A percentile compares a stretch with the other conserved stretches of the same genome.
Evolutionary conservation across 768 basidiomycete species (phyloP).

Genomic region (Boletus reticuloceps): DNA sequence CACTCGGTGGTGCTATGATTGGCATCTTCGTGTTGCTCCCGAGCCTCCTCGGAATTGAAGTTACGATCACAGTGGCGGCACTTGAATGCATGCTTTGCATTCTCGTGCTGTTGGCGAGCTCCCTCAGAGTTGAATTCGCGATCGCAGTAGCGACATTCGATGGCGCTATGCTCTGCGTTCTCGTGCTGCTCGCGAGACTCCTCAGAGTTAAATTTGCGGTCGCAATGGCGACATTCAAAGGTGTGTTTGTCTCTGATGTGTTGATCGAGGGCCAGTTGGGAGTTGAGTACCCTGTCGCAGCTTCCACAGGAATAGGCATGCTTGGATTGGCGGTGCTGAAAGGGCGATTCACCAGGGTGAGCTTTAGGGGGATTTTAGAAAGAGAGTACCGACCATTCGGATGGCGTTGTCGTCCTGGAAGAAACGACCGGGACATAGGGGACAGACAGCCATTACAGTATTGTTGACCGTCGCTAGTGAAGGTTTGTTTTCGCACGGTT

Average conservation of each 20-base stretch:
- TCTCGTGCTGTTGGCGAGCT: background rate
- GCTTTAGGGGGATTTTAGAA: background rate
- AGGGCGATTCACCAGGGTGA: background rate
- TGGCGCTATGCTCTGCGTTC: background rate
- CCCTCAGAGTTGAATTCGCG: background rate
- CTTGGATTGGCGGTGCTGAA: slow-evolving; percentile 15
- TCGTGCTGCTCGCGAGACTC: background rate
- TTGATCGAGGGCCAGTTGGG: slow-evolving; percentile 13
- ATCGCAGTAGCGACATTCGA: background rate
- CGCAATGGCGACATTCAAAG: slow-evolving; percentile 19
- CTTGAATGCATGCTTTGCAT: background rate
- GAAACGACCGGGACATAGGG: slow-evolving; percentile 14
- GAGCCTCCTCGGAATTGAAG: background rate
- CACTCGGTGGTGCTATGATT: background rate
- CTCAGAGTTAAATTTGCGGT: background rate
- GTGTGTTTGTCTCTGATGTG: slow-evolving; percentile 12
- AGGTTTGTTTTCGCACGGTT: slow-evolving; percentile 15
- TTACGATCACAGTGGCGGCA: slow-evolving; percentile 6
- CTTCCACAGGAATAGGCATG: slow-evolving; percentile 5
- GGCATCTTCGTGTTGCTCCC: slow-evolving; percentile 15
- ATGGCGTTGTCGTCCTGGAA: slow-evolving; percentile 13
- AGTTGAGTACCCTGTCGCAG: slow-evolving; percentile 6
- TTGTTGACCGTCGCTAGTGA: background rate
- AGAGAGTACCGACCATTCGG: slow-evolving; percentile 13
- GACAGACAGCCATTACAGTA: slow-evolving; percentile 17